Conservation (phyloP, 2,329 filamentous ascomycete species). For the Botryotinia convoluta region DNA sequence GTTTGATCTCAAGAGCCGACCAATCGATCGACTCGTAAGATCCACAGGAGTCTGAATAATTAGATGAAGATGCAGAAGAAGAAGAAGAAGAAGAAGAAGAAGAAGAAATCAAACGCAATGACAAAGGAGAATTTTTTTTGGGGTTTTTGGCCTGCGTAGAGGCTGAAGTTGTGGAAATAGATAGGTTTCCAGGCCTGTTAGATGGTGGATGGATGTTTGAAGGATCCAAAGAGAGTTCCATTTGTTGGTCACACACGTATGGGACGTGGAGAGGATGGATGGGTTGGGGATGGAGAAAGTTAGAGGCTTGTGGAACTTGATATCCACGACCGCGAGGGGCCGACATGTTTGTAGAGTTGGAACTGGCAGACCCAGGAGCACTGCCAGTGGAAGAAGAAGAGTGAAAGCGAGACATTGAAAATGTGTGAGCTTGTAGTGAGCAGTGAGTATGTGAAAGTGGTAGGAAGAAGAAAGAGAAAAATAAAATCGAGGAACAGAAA, state of each 20-base stretch:
- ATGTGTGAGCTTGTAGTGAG: background rate
- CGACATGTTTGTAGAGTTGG: constrained; percentile 3
- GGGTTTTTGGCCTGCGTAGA: constrained; percentile 2
- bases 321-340: constrained; percentile 14
- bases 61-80: background rate
- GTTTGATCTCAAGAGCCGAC: constrained; percentile 9
- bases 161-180: background rate
- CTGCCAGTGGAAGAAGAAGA: constrained; percentile 13
- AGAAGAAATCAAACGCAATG: constrained; percentile 4
- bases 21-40: constrained; percentile 16
- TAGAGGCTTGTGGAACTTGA: constrained; percentile 15
- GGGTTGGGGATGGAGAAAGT: background rate
- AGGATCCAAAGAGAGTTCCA: constrained; percentile 9
- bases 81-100: constrained; percentile 9
- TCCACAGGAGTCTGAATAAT: background rate
- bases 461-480: constrained; percentile 12
- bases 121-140: background rate
- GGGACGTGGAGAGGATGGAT: background rate
- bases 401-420: constrained; percentile 12
- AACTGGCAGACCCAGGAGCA: constrained; percentile 9
- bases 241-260: background rate
- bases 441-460: background rate
- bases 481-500: background rate
- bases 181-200: constrained; percentile 8
- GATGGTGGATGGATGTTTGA: background rate